A percentile compares a stretch with the other conserved stretches of the same genome.
phyloP scores from a whole-genome alignment of 345 rosid genomes.

The Eucalyptus tenuipes region DNA sequence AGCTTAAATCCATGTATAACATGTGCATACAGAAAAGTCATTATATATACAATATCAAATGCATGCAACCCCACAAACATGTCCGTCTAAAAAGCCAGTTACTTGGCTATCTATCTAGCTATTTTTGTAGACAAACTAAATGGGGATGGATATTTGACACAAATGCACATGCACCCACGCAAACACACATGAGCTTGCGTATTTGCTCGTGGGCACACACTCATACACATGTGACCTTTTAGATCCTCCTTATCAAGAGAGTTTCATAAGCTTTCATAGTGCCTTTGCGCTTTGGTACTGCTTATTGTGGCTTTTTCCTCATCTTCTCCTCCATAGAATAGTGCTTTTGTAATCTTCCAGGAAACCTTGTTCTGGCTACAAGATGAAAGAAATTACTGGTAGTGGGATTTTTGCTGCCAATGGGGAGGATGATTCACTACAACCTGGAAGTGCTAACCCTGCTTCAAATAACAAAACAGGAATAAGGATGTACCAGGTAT shows the following conservation, averaged over 20 bases:
- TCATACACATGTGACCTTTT: background rate
- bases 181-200: background rate
- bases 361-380: slow-evolving; percentile 90
- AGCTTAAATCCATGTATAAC: background rate
- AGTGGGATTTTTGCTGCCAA: slow-evolving; percentile 75
- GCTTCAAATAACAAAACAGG: slow-evolving; percentile 15
- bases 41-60: background rate
- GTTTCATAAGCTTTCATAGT: background rate
- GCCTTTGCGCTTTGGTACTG: background rate
- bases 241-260: background rate
- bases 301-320: background rate
- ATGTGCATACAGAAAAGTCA: background rate
- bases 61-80: background rate
- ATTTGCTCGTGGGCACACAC: background rate
- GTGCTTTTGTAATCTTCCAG: slow-evolving; percentile 12
- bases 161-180: background rate
- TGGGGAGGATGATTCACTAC: slow-evolving; percentile 37
- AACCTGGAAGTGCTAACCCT: slow-evolving; percentile 33
- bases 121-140: background rate
- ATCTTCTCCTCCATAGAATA: background rate
- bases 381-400: slow-evolving; percentile 93
- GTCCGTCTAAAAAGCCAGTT: background rate
- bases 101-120: background rate
- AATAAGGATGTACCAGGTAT: slow-evolving; percentile 73
- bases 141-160: background rate